Evolutionary conservation across 2,329 filamentous ascomycete species (phyloP), one percentile per base, ranked within the genome.

Genomic region (Dothideomycetidae sp.): DNA sequence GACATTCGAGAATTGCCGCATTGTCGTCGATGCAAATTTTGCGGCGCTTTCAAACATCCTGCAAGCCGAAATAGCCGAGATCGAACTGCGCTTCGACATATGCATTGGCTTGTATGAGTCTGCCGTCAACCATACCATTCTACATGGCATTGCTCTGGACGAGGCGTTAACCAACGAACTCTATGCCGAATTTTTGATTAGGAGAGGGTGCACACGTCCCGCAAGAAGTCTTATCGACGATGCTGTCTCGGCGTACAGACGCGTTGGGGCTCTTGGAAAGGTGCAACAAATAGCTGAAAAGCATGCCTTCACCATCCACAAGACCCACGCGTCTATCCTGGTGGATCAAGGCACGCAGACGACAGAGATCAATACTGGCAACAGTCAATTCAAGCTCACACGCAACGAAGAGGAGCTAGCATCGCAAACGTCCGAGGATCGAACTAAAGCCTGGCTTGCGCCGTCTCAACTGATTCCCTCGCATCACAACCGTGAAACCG

Each of bases 161-260:
- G 78, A 85, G 53, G 81, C 77, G 0, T 63, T 84, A 2, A 72
- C 74, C 11, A 78, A 80, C 50, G 81, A 82, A 51, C 62, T 85
- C 18, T 78, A 85, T 61, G 79, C 75, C 2, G 78, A 78, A 7
- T 77, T 75, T 51, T 73, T 84, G 43, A 63, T 81, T 37, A 66
- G 80, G 10, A 66, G 70, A 43, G 69, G 70, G 10, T 75, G 78
- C 3, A 67, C 73, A 28, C 63, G 81, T 43, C 77, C 78, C 23
- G 81, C 81, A 16, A 70, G 76, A 37, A 69, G 74, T n/a, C 70
- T 78, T 1, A 59, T 86, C 11, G 67, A 71, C 19, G 80, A 85
- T 44, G 71, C 75, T 2, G 65, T 82, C 12, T 68, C 70, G 2
- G 64, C 81, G 2, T 86, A 78, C 55, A 67, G 78, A 29, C 72